Base-by-base conservation (phyloP, 768 basidiomycete genomes). In the Lyophyllum shimeji region DNA sequence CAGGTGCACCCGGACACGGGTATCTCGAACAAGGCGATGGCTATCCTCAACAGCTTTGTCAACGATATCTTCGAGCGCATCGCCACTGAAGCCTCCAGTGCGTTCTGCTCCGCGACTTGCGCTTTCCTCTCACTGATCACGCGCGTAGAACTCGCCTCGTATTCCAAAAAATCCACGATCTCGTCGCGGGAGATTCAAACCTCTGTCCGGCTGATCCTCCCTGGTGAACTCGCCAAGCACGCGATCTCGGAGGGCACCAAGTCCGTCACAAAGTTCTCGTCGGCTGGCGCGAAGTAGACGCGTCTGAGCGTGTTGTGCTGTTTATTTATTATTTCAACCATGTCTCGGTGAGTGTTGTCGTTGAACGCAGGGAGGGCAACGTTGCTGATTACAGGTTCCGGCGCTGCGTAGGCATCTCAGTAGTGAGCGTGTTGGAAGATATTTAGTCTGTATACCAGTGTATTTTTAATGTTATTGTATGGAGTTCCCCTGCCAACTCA, bases 151-250 rank as follows among this genome's bases (percentile, higher is more conserved):
- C 93, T 98, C 67, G 94, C 95, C 53, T 84, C 93, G 1, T 98
- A 98, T 82, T 97, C 95, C 53, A 96, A 98, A 85, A 96, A 97
- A 76, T 97, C 96, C 2, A 98, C 96, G 43, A 98, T 98, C 72
- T 96, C 95, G 18, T 97, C 94, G 21, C 91, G 96, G 57, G 96
- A 98, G 76, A 98, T 98, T 68, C 96, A 98, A 76, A 98, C 96
- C 27, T 83, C 92, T 39, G 95, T 97, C 49, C 90, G 95, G 55
- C 82, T 96, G 44, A 97, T 98, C 68, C 87, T 98, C 24, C 95
- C 95, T 58, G 96, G 95, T 75, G 95, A 98, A 76, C 85, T 98
- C 43, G 91, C 95, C 68, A 98, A 98, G 81, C 96, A 98, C 71
- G 96, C 96, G 53, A 97, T 98, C 72, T 96, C 94, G 24, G 96